Base-by-base conservation (phyloP, 495 filamentous ascomycete genomes). In the Platismatia glauca region DNA sequence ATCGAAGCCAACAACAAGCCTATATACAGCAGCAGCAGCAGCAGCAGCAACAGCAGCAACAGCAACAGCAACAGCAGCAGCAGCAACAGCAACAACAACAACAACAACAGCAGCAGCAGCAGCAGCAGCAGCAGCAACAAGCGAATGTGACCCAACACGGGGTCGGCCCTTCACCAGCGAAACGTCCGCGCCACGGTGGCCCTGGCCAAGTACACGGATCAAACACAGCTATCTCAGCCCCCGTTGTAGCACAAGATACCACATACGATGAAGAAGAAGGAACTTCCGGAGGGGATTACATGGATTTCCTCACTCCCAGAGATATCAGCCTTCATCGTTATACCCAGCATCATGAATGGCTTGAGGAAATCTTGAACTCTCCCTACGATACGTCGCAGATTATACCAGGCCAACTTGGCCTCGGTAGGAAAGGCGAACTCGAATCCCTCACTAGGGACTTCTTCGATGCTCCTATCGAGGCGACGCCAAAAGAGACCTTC, bases 291-390 rank as follows among this genome's bases (percentile, higher is more conserved):
- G 91, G 91, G 20, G 94, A 98, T 69, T 79, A 89, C 68, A 86
- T 98, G 69, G 94, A 98, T 68, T 80, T 90, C 57, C 75, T 95
- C 41, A 92, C 87, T 0, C 91, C 92, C 22, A 85, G 91, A 9
- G 94, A 97, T 63, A 85, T 97, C 66, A 93, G 89, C 67, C 77
- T 86, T 64, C 82, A 84, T 67, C 80, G 94, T 55, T 98, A 95
- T 70, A 86, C 84, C 65, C 94, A 96, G 68, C 94, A 98, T 69
- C 94, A 97, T 67, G 91, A 96, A 73, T 97, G 92, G 94, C 95
- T 97, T 89, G 94, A 96, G 69, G 92, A 98, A 74, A 84, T 98
- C n/a, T 80, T 96, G 53, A 87, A 86, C 3, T 96, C 91, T 0
- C 89, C 91, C 0, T 96, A 92, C 66, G 77, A 86, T 22, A 89